These are phyloP conservation scores for Zizania latifolia DNA, from an alignment of 176 grass and related monocot genomes.

Conservation along the genomic window DNA sequence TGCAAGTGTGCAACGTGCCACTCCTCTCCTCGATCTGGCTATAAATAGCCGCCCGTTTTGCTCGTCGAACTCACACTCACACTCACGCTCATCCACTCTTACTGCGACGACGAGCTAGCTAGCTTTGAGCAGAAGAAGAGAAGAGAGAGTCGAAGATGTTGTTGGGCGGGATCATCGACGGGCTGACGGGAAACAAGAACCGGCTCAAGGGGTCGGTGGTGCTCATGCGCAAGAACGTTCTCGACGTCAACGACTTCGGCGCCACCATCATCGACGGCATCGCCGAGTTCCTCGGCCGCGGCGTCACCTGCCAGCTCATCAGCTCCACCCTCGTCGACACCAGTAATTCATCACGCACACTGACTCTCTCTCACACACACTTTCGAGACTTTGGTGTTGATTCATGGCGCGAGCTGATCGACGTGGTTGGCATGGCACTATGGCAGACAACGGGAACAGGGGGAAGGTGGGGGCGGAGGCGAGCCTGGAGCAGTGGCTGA, in stretches of 20 bases:
- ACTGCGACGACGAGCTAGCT: too few species aligned
- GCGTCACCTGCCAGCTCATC: conserved; percentile 49
- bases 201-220: conserved; percentile 30
- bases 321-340: conserved; percentile 42
- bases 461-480: conserved; percentile 24
- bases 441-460: conserved; percentile 31
- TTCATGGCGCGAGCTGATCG: too few species aligned
- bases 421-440: too few species aligned
- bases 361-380: neutral
- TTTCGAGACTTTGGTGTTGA: too few species aligned
- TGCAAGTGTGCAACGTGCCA: too few species aligned
- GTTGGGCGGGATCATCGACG: neutral
- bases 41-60: too few species aligned
- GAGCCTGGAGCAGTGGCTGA: conserved; percentile 31
- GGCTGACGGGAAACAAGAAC: neutral
- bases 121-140: too few species aligned
- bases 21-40: too few species aligned
- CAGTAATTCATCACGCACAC: neutral
- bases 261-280: conserved; percentile 35
- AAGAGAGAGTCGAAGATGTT: neutral
- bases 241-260: conserved; percentile 44
- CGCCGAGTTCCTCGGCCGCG: conserved; percentile 33
- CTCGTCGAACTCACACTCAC: too few species aligned
- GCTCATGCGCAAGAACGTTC: conserved; percentile 46
- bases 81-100: too few species aligned